phyloP scores from a whole-genome alignment of 192 early-diverging fungal species.

The Anaeromyces robustus region DNA sequence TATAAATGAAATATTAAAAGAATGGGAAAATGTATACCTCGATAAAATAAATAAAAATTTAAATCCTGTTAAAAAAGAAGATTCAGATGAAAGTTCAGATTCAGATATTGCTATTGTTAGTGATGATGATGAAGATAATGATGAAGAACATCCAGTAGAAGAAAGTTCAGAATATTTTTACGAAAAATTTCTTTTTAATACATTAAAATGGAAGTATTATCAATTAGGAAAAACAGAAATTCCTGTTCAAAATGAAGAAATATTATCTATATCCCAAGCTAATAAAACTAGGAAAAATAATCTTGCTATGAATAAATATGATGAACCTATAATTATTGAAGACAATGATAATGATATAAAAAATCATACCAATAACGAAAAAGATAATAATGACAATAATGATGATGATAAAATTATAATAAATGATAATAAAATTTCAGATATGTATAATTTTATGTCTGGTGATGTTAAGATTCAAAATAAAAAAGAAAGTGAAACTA shows the following conservation, averaged over 20 bases:
- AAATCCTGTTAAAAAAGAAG: background rate
- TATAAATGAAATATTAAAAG: background rate
- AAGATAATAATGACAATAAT: background rate
- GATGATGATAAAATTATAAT: background rate
- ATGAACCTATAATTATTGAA: background rate
- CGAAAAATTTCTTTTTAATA: background rate
- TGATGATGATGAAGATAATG: background rate
- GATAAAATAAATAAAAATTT: background rate
- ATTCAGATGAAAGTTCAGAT: background rate
- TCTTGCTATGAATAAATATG: no score
- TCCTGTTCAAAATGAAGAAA: background rate
- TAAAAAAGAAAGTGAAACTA: background rate
- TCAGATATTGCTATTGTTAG: background rate
- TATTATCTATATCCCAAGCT: background rate
- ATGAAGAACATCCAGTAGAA: background rate
- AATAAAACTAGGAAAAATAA: background rate
- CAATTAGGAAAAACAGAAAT: background rate
- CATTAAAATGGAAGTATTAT: background rate
- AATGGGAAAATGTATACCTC: background rate
- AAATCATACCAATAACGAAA: background rate
- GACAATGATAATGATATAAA: background rate
- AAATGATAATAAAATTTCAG: background rate
- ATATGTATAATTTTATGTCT: background rate
- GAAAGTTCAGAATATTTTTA: background rate
- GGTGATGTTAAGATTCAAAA: background rate